A percentile compares a stretch with the other conserved stretches of the same genome.
Conservation (phyloP, 225 moss, liverwort and hornwort species). For the Physcomitrellopsis africana region DNA sequence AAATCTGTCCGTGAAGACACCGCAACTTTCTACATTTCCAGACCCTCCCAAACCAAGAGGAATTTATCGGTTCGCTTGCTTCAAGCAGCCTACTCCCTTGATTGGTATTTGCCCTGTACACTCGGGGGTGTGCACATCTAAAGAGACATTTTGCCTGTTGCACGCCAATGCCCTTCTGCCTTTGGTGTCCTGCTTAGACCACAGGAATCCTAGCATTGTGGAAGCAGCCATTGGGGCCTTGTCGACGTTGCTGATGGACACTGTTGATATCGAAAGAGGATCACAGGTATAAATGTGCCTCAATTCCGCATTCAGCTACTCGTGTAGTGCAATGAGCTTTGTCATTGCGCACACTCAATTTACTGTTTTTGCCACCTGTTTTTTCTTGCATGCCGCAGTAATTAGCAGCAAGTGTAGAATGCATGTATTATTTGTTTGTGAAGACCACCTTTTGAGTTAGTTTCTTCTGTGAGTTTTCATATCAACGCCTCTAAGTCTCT, state of each 20-base stretch:
- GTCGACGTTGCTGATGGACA: constrained; percentile 64
- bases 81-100: constrained; percentile 39
- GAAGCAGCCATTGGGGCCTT: constrained; percentile 69
- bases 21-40: constrained; percentile 55
- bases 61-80: constrained; percentile 38
- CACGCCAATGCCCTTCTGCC: constrained; percentile 54
- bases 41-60: constrained; percentile 34
- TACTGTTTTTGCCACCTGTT: no score
- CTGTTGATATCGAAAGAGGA: constrained; percentile 58
- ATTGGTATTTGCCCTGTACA: constrained; percentile 58
- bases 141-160: constrained; percentile 49
- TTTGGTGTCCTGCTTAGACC: constrained; percentile 62
- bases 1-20: constrained; percentile 57
- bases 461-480: no score
- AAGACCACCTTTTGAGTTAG: no score
- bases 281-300: constrained; percentile 39
- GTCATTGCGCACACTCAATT: no score
- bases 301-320: background rate
- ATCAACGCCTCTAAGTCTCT: no score
- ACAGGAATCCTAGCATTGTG: constrained; percentile 51
- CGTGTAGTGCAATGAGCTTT: no score
- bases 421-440: no score
- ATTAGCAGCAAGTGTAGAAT: no score
- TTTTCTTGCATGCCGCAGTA: no score
- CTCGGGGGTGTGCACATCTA: constrained; percentile 55